Conservation (phyloP, 768 basidiomycete genomes). For the Pisolithus tinctorius region DNA sequence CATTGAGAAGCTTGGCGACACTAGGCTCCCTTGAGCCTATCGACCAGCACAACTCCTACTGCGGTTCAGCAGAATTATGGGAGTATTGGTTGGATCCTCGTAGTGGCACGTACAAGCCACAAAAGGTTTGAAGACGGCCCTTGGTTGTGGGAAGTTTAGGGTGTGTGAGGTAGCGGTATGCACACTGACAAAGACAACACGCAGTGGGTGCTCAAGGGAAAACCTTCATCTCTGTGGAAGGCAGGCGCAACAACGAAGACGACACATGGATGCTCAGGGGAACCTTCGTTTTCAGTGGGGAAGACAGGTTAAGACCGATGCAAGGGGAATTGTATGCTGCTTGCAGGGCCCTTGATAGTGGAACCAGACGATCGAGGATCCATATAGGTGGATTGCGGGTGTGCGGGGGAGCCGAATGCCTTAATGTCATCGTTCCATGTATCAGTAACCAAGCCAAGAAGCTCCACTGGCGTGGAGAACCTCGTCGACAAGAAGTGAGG, state of each 20-base stretch:
- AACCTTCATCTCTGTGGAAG: slow-evolving; percentile 44
- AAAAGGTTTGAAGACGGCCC: slow-evolving; percentile 64
- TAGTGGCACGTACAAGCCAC: slow-evolving; percentile 39
- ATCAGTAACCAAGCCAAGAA: slow-evolving; percentile 45
- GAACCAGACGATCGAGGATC: slow-evolving; percentile 10
- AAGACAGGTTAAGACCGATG: slow-evolving; percentile 69
- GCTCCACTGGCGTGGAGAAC: slow-evolving; percentile 48
- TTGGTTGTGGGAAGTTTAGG: slow-evolving; percentile 56
- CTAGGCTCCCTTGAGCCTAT: slow-evolving; percentile 28
- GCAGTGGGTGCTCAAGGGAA: slow-evolving; percentile 30
- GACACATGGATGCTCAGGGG: too few relatives aligned
- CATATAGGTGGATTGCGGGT: slow-evolving; percentile 17
- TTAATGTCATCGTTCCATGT: slow-evolving; percentile 52
- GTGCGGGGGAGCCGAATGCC: slow-evolving; percentile 37
- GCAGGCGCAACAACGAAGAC: too few relatives aligned
- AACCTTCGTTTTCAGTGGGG: too few relatives aligned
- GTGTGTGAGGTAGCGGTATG: slow-evolving; percentile 59
- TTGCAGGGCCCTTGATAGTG: slow-evolving; percentile 9
- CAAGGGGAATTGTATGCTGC: slow-evolving; percentile 59
- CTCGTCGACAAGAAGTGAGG: slow-evolving; percentile 73
- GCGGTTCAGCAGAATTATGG: slow-evolving; percentile 15
- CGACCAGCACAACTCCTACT: slow-evolving; percentile 23
- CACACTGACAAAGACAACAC: slow-evolving; percentile 52
- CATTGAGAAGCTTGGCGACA: slow-evolving; percentile 30
- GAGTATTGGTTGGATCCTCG: slow-evolving; percentile 13